Evolutionary conservation across 495 filamentous ascomycete genomes (phyloP).

Genomic region (Neurospora sp.): DNA sequence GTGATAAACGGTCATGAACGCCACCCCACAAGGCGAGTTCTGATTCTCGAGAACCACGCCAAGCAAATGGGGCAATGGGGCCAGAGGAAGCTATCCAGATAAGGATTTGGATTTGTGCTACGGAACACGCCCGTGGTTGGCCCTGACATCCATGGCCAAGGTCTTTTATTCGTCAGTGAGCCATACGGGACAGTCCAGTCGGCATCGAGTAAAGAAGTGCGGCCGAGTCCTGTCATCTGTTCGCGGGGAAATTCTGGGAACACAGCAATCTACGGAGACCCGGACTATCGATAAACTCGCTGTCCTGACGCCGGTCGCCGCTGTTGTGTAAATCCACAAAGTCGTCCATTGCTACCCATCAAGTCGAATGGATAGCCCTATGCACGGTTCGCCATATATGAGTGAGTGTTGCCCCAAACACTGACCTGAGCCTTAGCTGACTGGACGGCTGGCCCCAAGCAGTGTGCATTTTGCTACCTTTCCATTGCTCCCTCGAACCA

Average conservation of each 20-base stretch:
- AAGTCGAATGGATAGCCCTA: neutral
- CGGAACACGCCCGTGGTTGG: neutral
- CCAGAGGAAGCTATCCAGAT: neutral
- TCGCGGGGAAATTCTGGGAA: neutral
- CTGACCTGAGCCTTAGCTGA: neutral
- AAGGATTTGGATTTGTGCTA: neutral
- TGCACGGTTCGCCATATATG: neutral
- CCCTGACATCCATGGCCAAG: neutral
- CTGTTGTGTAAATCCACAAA: neutral
- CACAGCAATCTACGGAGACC: neutral
- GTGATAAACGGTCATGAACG: neutral
- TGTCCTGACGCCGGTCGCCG: neutral
- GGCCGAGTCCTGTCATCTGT: neutral
- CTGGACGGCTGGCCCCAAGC: neutral
- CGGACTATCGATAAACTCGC: neutral
- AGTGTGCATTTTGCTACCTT: neutral
- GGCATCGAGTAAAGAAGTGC: neutral
- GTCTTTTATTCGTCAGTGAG: neutral
- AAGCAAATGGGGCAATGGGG: neutral
- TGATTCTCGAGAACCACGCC: neutral
- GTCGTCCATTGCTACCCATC: neutral
- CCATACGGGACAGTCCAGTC: neutral
- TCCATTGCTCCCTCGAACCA: neutral
- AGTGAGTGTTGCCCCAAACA: neutral
- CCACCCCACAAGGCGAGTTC: neutral